Evolutionary conservation across 108 stramenopile genomes (phyloP).

Genomic region (Chaetoceros tenuissimus): DNA sequence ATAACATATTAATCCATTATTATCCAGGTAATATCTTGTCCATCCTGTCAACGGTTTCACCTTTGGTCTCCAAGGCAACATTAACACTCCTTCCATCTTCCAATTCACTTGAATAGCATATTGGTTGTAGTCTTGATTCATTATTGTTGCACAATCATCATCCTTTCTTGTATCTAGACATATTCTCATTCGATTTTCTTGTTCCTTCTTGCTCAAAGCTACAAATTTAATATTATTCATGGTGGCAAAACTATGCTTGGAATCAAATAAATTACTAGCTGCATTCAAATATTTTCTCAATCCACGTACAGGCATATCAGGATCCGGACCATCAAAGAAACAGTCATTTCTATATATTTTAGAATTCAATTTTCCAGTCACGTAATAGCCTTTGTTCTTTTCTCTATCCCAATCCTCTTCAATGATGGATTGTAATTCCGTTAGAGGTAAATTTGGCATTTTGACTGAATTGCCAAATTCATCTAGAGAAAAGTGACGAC

Average conservation of each 20-base stretch:
- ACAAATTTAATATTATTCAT: slow-evolving; percentile 24
- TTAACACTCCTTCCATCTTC: slow-evolving; percentile 40
- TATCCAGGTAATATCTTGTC: slow-evolving; percentile 60
- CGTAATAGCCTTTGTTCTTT: slow-evolving; percentile 69
- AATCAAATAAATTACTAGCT: slow-evolving; percentile 69
- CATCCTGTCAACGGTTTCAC: slow-evolving; percentile 52
- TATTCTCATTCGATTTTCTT: slow-evolving; percentile 4
- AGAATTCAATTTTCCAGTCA: slow-evolving; percentile 66
- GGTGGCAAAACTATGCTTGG: slow-evolving; percentile 35
- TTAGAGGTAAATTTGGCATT: not conserved
- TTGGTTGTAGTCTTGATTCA: not conserved
- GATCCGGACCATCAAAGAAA: slow-evolving; percentile 77
- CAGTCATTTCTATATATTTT: slow-evolving; percentile 76
- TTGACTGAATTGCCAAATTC: not conserved
- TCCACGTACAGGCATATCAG: slow-evolving; percentile 83
- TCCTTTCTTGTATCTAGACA: not conserved
- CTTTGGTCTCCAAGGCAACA: slow-evolving; percentile 64
- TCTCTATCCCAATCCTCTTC: slow-evolving; percentile 29
- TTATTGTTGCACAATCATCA: too few relatives aligned
- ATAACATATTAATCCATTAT: slow-evolving; percentile 40
- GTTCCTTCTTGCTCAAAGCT: slow-evolving; percentile 7
- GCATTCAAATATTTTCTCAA: slow-evolving; percentile 72
- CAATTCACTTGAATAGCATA: slow-evolving; percentile 40
- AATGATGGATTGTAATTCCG: slow-evolving; percentile 8
- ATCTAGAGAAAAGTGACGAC: not conserved